Conservation (phyloP, 495 filamentous ascomycete genomes). For the Letharia columbiana region DNA sequence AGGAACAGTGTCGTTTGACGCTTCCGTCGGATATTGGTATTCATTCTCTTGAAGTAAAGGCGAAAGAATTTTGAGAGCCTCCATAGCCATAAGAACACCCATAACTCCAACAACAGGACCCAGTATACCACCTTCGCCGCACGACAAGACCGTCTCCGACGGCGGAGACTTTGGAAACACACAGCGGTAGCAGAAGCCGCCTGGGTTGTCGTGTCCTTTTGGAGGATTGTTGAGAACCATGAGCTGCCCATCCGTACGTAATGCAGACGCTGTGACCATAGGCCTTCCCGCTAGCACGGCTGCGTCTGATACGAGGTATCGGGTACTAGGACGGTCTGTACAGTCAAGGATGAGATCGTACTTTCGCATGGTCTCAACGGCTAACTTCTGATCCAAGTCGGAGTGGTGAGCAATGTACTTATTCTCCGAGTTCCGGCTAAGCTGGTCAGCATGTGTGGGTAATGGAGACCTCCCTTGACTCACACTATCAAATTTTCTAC, state of each 20-base stretch:
- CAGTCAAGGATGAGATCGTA: conserved; percentile 92
- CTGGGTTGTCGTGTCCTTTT: conserved; percentile 34
- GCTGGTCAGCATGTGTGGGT: conserved; percentile 11
- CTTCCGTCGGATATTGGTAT: background rate
- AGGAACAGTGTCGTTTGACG: conserved; percentile 37
- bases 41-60: conserved; percentile 2
- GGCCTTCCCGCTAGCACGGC: conserved; percentile 71
- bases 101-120: conserved; percentile 91
- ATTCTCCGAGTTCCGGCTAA: conserved; percentile 58
- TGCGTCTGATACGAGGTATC: conserved; percentile 87
- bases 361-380: conserved; percentile 48
- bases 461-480: conserved; percentile 25
- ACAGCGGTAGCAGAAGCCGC: conserved; percentile 78
- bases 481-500: conserved; percentile 56
- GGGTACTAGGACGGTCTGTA: conserved; percentile 82
- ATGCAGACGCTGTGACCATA: conserved; percentile 78
- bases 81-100: conserved; percentile 84
- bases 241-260: conserved; percentile 82
- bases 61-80: conserved; percentile 75
- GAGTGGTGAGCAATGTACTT: conserved; percentile 51
- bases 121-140: conserved; percentile 85
- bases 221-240: conserved; percentile 61
- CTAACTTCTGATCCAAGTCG: conserved; percentile 56
- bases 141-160: conserved; percentile 64
- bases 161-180: conserved; percentile 84